These are phyloP conservation scores for Colletotrichum cuscutae DNA, from an alignment of 2,329 filamentous ascomycete genomes.

Conservation along the genomic window DNA sequence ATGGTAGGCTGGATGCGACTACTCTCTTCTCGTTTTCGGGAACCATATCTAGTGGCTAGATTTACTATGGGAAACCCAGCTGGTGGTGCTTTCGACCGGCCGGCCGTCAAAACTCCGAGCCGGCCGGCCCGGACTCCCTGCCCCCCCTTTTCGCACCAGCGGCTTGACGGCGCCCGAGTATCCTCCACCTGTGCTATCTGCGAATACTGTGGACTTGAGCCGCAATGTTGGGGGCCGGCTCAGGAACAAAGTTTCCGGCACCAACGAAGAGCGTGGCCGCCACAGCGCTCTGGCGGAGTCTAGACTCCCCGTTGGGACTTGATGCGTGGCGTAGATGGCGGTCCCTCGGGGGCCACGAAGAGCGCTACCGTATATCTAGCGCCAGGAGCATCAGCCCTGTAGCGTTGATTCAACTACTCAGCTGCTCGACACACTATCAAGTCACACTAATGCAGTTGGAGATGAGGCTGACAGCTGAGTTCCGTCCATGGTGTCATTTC, in stretches of 20 bases:
- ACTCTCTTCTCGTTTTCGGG: neutral
- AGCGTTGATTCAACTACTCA: slow-evolving; percentile 11
- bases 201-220: neutral
- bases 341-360: too few species aligned
- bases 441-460: neutral
- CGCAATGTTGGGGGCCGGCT: too few species aligned
- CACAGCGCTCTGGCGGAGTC: neutral
- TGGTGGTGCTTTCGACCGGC: neutral
- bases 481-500: neutral
- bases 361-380: neutral
- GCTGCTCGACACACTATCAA: neutral
- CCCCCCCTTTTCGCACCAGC: neutral
- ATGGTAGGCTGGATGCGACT: slow-evolving; percentile 1
- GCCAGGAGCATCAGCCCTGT: slow-evolving; percentile 5
- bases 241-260: neutral
- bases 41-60: neutral
- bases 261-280: neutral
- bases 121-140: neutral
- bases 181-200: neutral
- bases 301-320: too few species aligned
- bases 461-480: neutral
- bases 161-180: neutral
- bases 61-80: neutral
- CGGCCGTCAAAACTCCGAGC: neutral
- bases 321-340: too few species aligned